These are phyloP conservation scores for Ophiocordyceps camponoti-leonardi DNA, from an alignment of 2,329 filamentous ascomycete species.

Conservation along the genomic window DNA sequence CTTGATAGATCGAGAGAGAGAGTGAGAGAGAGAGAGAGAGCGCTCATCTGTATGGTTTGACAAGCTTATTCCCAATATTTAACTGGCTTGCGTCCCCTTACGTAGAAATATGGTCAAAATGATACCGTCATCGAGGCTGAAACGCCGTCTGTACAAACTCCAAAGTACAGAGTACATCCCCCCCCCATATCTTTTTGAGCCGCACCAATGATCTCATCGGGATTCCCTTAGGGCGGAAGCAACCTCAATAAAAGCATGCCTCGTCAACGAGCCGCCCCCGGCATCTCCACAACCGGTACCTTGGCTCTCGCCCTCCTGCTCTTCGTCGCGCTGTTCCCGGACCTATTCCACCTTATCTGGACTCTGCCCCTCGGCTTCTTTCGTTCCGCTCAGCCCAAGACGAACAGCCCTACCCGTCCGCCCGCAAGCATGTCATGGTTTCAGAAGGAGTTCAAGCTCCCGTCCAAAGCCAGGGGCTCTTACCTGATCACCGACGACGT, in stretches of 20 bases:
- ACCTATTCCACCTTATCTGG: slow-evolving; percentile 33
- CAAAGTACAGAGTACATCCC: slow-evolving; percentile 1
- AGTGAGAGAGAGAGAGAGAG: no score
- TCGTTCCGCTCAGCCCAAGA: slow-evolving; percentile 8
- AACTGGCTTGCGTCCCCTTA: not conserved
- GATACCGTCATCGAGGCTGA: not conserved
- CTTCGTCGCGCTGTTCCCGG: slow-evolving; percentile 33
- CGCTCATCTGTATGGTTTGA: not conserved
- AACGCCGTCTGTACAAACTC: not conserved
- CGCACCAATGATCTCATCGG: not conserved
- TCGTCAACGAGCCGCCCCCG: slow-evolving; percentile 13
- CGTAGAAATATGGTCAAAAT: not conserved
- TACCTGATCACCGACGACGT: slow-evolving; percentile 81
- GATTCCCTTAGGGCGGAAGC: not conserved
- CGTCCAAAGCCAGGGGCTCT: slow-evolving; percentile 58
- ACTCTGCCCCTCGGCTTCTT: slow-evolving; percentile 27
- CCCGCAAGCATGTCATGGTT: slow-evolving; percentile 49
- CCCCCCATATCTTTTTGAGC: not conserved
- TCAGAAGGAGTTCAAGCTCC: slow-evolving; percentile 73
- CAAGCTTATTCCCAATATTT: not conserved
- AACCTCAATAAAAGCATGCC: slow-evolving; percentile 14
- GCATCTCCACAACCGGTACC: slow-evolving; percentile 20
- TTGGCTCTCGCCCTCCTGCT: slow-evolving; percentile 29
- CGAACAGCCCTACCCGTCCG: slow-evolving; percentile 12
- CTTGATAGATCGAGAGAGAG: no score